Percentiles rank a stretch among this genome's conserved stretches.
phyloP scores from a whole-genome alignment of 257 asterid species.

The Przewalskia tangutica region DNA sequence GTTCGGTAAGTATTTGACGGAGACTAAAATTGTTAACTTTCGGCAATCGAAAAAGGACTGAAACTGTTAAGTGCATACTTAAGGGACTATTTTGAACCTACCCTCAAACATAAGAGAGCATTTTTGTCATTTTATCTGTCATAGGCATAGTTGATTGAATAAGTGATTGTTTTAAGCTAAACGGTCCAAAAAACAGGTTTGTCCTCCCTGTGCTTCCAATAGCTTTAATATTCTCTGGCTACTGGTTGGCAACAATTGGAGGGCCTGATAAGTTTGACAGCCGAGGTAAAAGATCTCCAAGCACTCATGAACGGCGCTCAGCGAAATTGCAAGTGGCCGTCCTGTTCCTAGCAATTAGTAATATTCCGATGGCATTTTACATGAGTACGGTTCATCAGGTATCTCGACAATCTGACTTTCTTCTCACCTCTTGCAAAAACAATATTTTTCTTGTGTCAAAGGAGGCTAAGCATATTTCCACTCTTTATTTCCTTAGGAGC shows the following conservation, averaged over 20 bases:
- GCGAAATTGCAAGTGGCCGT: constrained; percentile 35
- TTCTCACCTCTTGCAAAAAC: not conserved
- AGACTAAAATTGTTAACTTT: too few species aligned
- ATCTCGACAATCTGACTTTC: not conserved
- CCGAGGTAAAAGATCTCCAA: constrained; percentile 21
- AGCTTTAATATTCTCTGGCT: constrained; percentile 78
- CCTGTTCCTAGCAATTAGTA: constrained; percentile 55
- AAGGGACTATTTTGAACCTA: too few species aligned
- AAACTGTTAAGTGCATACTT: too few species aligned
- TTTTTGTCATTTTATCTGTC: not conserved
- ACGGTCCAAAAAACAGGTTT: constrained; percentile 57
- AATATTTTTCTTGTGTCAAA: not conserved
- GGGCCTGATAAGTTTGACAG: constrained; percentile 12
- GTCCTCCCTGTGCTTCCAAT: constrained; percentile 96
- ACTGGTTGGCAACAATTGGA: constrained; percentile 48
- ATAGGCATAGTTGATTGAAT: not conserved
- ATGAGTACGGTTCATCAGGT: constrained; percentile 98
- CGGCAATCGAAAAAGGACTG: too few species aligned
- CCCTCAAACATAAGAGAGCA: too few species aligned
- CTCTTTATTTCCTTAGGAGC: not conserved
- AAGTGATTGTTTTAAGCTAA: constrained; percentile 29
- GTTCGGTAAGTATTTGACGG: too few species aligned
- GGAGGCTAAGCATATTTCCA: not conserved
- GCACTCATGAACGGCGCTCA: constrained; percentile 13
- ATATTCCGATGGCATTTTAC: constrained; percentile 86